Conservation (phyloP, 2,329 filamentous ascomycete species). For the Sporothrix humicola region DNA sequence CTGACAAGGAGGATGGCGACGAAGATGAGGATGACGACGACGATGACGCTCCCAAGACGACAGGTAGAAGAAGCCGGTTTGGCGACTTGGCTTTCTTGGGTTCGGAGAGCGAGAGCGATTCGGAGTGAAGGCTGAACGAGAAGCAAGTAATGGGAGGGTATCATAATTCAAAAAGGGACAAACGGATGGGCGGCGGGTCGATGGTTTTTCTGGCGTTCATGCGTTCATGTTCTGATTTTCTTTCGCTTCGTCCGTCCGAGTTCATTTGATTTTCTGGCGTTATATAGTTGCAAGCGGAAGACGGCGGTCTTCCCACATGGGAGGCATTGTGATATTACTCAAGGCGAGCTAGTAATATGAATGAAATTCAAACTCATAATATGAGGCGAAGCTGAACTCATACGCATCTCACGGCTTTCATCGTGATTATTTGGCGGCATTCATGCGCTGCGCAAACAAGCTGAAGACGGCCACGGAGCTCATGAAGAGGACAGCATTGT, state of each 20-base stretch:
- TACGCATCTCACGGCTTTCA: constrained; percentile 14
- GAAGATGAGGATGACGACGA: constrained; percentile 41
- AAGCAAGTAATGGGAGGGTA: background rate
- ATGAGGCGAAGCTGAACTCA: no score
- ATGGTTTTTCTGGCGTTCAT: background rate
- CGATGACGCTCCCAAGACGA: constrained; percentile 41
- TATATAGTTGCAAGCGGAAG: background rate
- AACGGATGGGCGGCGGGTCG: background rate
- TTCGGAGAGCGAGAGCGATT: constrained; percentile 66
- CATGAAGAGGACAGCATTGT: constrained; percentile 96
- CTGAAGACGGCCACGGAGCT: constrained; percentile 95
- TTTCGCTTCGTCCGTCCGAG: background rate
- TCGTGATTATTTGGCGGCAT: constrained; percentile 49
- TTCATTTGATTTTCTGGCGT: background rate
- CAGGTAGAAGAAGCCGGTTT: constrained; percentile 52
- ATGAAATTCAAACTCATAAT: no score
- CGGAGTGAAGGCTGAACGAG: background rate
- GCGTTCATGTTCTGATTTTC: background rate
- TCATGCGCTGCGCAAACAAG: constrained; percentile 86
- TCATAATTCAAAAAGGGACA: background rate
- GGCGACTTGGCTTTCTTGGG: constrained; percentile 68
- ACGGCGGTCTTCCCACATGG: background rate
- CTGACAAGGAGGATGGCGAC: constrained; percentile 44
- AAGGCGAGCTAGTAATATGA: background rate
- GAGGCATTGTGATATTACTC: background rate